phyloP scores from a whole-genome alignment of 176 grass and related monocot species.

The Bothriochloa decipiens region DNA sequence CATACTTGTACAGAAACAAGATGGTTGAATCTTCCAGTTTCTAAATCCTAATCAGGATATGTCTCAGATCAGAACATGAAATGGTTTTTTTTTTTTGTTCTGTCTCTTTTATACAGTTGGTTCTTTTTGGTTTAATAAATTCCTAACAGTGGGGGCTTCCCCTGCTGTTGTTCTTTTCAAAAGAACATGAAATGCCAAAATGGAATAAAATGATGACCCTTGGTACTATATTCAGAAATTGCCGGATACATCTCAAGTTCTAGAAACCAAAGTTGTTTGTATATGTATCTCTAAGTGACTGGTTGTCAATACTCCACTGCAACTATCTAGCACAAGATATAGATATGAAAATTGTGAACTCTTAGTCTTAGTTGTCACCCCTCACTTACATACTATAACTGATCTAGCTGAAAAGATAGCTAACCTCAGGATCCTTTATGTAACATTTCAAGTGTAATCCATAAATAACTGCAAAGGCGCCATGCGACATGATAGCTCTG shows the following conservation, averaged over 20 bases:
- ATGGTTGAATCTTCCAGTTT: not conserved
- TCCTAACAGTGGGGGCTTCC: no score
- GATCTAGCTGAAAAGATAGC: constrained; percentile 24
- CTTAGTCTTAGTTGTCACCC: not conserved
- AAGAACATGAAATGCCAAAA: not conserved
- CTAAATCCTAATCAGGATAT: not conserved
- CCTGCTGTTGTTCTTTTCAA: no score
- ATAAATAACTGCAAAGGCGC: constrained; percentile 86
- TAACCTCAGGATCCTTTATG: constrained; percentile 81
- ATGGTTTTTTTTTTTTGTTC: no score
- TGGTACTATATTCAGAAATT: constrained; percentile 6
- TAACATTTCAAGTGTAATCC: constrained; percentile 79
- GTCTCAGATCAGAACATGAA: constrained; percentile 10
- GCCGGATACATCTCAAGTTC: not conserved
- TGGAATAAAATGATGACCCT: not conserved
- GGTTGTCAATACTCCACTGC: not conserved
- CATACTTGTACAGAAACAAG: constrained; percentile 26
- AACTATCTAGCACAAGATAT: constrained; percentile 20
- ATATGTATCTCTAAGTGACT: not conserved
- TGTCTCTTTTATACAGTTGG: no score
- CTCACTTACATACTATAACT: not conserved
- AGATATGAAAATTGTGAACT: constrained; percentile 10
- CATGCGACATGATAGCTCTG: constrained; percentile 59
- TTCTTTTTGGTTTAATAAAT: no score
- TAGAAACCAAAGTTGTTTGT: not conserved